Base-by-base conservation (phyloP, 2,329 filamentous ascomycete genomes). In the Geosmithia flava region DNA sequence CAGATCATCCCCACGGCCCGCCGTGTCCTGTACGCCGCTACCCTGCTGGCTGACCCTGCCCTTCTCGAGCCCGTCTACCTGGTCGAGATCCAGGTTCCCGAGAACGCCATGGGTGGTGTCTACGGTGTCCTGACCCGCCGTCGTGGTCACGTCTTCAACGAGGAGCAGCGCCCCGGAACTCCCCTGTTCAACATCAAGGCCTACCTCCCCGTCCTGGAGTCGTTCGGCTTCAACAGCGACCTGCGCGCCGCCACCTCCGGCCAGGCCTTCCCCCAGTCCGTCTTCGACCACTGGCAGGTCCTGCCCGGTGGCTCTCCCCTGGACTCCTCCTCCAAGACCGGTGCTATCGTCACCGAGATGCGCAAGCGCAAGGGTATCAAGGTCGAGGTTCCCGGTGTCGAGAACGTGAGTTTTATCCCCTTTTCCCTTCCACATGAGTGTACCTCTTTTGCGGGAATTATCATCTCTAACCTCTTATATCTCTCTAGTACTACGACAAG, bases 291-390 rank as follows among this genome's bases (percentile, higher is more conserved):
- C 78, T 98, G 90, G 89, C 85, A 95, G 76, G 75, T 93, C 62
- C 83, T 97, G 60, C 87, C 90, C 61, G 91, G 91, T 83, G 93
- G 93, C 62, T 93, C 86, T 60, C 83, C 87, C 59, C 80, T 96
- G 64, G 91, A 98, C 73, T 58, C 71, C 67, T 84, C 81, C 63
- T 81, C 80, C 65, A 87, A 90, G 80, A 79, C 85, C 62, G 93
- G 90, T 68, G 70, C 80, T 67, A 77, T 96, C 62, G 88, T 97
- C 61, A 74, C 77, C 67, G 80, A 84, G 51, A 95, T 94, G 85
- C 89, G 93, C 68, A 96, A 96, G 84, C 87, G 91, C 75, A 98
- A 98, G 88, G 93, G 91, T 88, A 78, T 98, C 80, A 98, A 98
- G 88, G 75, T 85, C 66, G 81, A 88, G 63, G 86, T 96, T 68